These are phyloP conservation scores for Kazachstania taianensis DNA, from an alignment of 805 yeast species.

Conservation along the genomic window DNA sequence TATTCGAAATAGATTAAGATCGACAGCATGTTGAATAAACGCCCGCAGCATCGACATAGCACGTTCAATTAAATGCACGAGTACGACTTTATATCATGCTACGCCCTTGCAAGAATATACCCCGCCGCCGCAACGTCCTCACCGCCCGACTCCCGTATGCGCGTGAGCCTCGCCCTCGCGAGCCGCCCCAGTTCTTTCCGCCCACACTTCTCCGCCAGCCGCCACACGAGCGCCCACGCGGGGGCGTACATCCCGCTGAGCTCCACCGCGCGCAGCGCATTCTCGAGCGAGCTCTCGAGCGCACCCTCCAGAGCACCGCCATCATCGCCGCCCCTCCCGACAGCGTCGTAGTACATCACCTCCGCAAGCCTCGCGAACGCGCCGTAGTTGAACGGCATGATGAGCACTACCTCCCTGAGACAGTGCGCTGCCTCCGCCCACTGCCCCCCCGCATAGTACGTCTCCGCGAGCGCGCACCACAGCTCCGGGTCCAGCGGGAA, in stretches of 20 bases:
- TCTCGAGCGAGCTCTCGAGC: slow-evolving; percentile 29
- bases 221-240: slow-evolving; percentile 63
- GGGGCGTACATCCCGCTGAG: slow-evolving; percentile 56
- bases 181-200: slow-evolving; percentile 29
- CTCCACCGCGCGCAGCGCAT: slow-evolving; percentile 65
- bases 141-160: slow-evolving; percentile 25
- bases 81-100: no score
- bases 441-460: slow-evolving; percentile 52
- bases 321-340: slow-evolving; percentile 7
- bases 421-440: slow-evolving; percentile 58
- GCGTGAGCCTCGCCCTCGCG: slow-evolving; percentile 30
- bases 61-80: no score
- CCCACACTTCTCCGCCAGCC: slow-evolving; percentile 27
- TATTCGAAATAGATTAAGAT: no score
- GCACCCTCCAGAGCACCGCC: slow-evolving; percentile 4
- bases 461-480: slow-evolving; percentile 68
- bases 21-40: no score
- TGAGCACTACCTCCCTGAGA: slow-evolving; percentile 58
- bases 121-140: slow-evolving; percentile 34
- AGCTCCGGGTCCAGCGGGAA: slow-evolving; percentile 64
- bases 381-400: slow-evolving; percentile 42
- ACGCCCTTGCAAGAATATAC: slow-evolving; percentile 11
- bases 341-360: slow-evolving; percentile 15
- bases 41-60: no score
- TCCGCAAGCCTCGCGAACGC: slow-evolving; percentile 25